Base-by-base conservation (phyloP, 2,329 filamentous ascomycete genomes). In the Alternaria gaisen region DNA sequence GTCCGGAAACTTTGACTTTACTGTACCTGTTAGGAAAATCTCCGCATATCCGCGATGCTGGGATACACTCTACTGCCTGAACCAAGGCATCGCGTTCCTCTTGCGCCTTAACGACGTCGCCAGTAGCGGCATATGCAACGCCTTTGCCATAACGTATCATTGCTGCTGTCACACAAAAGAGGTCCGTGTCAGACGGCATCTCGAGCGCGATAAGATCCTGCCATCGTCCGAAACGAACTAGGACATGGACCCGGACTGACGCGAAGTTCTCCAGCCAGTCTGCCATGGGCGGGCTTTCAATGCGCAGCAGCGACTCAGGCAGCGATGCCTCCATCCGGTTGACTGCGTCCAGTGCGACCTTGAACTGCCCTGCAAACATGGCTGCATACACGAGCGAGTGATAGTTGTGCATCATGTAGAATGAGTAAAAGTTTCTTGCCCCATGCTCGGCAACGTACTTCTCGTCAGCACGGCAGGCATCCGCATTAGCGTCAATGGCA, bases 331-430 rank as follows among this genome's bases (percentile, higher is more conserved):
- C 90, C 48, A 93, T 83, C 44, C 82, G 80, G 0, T 72, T 67
- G 0, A 86, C 85, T 0, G 89, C 88, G 0, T 90, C 84, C 2
- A 93, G 74, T 0, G 90, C 89, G 11, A 89, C 80, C 24, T 79
- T 73, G 1, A 83, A 90, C 72, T 90, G 86, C 0, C 88, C 91
- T 0, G 90, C 86, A 66, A 94, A 90, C 90, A 94, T 92, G 58
- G 91, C 90, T 0, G 89, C 88, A 72, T 94, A 94, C 51, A 93
- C 85, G 2, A 87, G 84, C 65, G 91, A 93, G 72, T 94, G 91
- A 68, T 89, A 89, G 71, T 94, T 83, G 72, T 94, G 91, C 51
- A 86, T 85, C 14, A 91, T 86, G 73, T 94, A 94, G 5, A 93
- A 83, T 0, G 89, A 90, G 79, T 94, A 94, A 73, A 94, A 93